These are phyloP conservation scores for Eucalyptus regnans DNA, from an alignment of 345 rosid species.

Conservation along the genomic window DNA sequence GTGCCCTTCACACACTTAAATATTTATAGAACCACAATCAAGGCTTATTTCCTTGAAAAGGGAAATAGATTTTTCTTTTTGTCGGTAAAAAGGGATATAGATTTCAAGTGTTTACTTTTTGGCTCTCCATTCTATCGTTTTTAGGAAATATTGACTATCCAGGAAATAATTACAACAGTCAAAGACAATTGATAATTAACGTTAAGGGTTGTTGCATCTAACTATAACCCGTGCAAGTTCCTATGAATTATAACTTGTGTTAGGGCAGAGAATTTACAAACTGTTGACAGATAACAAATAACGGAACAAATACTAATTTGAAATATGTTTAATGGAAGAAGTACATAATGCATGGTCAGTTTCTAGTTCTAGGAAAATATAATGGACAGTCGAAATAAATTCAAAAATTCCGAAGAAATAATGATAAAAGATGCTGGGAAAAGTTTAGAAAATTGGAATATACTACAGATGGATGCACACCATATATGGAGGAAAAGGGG, in stretches of 20 bases:
- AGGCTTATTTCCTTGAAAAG: background rate
- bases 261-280: background rate
- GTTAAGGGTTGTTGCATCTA: background rate
- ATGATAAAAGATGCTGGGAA: too few relatives aligned
- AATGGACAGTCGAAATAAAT: background rate
- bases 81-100: background rate
- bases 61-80: background rate
- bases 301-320: background rate
- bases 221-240: background rate
- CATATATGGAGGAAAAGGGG: too few relatives aligned
- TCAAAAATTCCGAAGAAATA: background rate
- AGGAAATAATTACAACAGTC: background rate
- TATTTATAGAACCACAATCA: background rate
- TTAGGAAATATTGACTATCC: background rate
- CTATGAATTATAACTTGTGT: background rate
- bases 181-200: background rate
- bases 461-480: too few relatives aligned
- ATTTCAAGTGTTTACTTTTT: background rate
- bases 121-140: background rate
- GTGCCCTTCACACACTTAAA: too few relatives aligned
- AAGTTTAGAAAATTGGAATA: too few relatives aligned
- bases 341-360: background rate
- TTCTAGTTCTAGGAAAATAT: background rate
- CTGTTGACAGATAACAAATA: background rate
- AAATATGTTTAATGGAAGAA: background rate